A percentile compares a stretch with the other conserved stretches of the same genome.
phyloP scores from a whole-genome alignment of 2,329 filamentous ascomycete species.

The Cytospora schulzeri region DNA sequence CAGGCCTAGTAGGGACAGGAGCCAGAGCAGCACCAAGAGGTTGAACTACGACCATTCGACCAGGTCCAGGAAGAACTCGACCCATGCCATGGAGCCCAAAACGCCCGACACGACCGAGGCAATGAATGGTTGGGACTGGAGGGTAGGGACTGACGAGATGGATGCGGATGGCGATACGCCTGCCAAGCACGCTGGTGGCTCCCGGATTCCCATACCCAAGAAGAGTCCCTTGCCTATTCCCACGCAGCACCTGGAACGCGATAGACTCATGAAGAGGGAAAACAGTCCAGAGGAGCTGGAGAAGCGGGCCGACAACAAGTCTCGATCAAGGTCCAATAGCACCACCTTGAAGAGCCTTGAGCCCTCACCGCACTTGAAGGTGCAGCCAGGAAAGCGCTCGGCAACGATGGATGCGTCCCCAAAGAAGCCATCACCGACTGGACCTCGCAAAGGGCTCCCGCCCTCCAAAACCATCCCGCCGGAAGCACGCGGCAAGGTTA shows the following conservation, averaged over 20 bases:
- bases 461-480: conserved; percentile 44
- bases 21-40: conserved; percentile 38
- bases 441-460: conserved; percentile 49
- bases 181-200: conserved; percentile 62
- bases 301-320: conserved; percentile 61
- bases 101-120: conserved; percentile 46
- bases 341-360: conserved; percentile 65
- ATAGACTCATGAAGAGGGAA: conserved; percentile 64
- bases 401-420: conserved; percentile 53
- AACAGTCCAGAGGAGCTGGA: conserved; percentile 57
- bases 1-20: conserved; percentile 49
- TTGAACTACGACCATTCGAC: conserved; percentile 36
- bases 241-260: conserved; percentile 71
- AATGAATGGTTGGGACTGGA: conserved; percentile 65
- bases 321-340: conserved; percentile 63
- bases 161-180: conserved; percentile 59
- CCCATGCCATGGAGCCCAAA: conserved; percentile 40
- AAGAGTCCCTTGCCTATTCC: conserved; percentile 77
- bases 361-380: conserved; percentile 40
- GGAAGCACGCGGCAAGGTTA: conserved; percentile 61
- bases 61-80: conserved; percentile 52
- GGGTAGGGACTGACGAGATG: conserved; percentile 72
- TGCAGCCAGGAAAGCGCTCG: conserved; percentile 44
- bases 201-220: conserved; percentile 85
- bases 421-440: conserved; percentile 48